Evolutionary conservation across 805 yeast species (phyloP).

Genomic region (Wickerhamiella allomyrinae): DNA sequence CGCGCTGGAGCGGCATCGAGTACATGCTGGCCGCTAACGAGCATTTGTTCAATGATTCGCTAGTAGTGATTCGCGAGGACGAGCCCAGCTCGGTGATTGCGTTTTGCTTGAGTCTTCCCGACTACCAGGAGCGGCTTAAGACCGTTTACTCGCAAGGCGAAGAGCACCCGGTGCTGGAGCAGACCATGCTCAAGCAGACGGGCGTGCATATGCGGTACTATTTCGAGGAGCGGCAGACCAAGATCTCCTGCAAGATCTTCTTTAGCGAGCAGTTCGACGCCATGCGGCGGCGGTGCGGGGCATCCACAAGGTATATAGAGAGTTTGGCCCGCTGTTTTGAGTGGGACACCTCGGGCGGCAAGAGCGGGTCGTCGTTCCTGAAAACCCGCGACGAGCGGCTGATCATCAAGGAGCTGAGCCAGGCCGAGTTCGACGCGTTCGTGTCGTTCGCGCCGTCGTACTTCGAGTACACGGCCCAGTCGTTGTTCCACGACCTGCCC

Average conservation of each 20-base stretch:
- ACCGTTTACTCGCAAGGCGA: conserved; percentile 22
- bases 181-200: conserved; percentile 60
- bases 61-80: conserved; percentile 86
- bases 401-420: conserved; percentile 77
- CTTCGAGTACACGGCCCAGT: conserved; percentile 90
- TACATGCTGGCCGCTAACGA: conserved; percentile 72
- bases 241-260: conserved; percentile 81
- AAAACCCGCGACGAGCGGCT: conserved; percentile 85
- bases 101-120: conserved; percentile 75
- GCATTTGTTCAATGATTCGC: conserved; percentile 86
- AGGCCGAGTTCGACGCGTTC: conserved; percentile 82
- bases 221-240: conserved; percentile 71
- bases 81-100: conserved; percentile 94
- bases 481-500: conserved; percentile 85
- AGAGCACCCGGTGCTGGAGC: conserved; percentile 34
- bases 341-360: conserved; percentile 95
- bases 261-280: conserved; percentile 97
- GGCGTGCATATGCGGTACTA: conserved; percentile 88
- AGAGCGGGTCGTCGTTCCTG: conserved; percentile 86
- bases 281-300: conserved; percentile 69
- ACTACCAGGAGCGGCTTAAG: conserved; percentile 54
- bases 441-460: conserved; percentile 92
- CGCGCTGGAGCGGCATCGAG: conserved; percentile 82
- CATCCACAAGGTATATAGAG: conserved; percentile 61
- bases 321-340: conserved; percentile 85